These are phyloP conservation scores for Saccharomyces mikatae DNA, from an alignment of 805 yeast species.

Conservation along the genomic window DNA sequence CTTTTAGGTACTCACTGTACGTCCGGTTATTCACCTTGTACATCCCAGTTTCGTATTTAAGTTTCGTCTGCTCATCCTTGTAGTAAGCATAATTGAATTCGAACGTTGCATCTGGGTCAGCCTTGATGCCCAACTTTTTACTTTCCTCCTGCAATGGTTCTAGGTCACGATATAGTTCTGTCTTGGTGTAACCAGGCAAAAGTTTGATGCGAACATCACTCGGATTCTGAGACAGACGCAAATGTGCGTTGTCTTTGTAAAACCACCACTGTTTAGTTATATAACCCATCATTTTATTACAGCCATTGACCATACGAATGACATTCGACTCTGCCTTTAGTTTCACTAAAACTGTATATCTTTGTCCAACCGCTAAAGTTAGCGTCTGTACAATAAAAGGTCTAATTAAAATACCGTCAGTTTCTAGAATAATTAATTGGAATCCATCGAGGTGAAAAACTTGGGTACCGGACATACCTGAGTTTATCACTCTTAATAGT, in stretches of 20 bases:
- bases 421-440: constrained; percentile 45
- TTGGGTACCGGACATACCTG: constrained; percentile 53
- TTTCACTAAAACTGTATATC: constrained; percentile 55
- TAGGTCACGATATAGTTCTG: constrained; percentile 18
- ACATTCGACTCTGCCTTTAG: constrained; percentile 34
- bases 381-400: constrained; percentile 41
- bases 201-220: constrained; percentile 31
- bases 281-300: constrained; percentile 46
- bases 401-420: constrained; percentile 50
- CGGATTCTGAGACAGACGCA: background rate
- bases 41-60: constrained; percentile 37
- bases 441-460: constrained; percentile 47
- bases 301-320: constrained; percentile 38
- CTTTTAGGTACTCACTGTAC: constrained; percentile 46
- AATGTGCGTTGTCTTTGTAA: constrained; percentile 1
- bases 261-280: constrained; percentile 28
- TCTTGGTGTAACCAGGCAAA: constrained; percentile 24
- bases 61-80: constrained; percentile 36
- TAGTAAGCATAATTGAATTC: constrained; percentile 43
- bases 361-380: constrained; percentile 66
- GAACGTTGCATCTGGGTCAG: constrained; percentile 12
- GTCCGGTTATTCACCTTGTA: constrained; percentile 46
- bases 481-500: constrained; percentile 41
- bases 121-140: constrained; percentile 6
- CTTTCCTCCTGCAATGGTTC: constrained; percentile 8